Evolutionary conservation across 345 rosid species (phyloP), one percentile per base, ranked within the genome.

Genomic region (Populus euphratica): DNA sequence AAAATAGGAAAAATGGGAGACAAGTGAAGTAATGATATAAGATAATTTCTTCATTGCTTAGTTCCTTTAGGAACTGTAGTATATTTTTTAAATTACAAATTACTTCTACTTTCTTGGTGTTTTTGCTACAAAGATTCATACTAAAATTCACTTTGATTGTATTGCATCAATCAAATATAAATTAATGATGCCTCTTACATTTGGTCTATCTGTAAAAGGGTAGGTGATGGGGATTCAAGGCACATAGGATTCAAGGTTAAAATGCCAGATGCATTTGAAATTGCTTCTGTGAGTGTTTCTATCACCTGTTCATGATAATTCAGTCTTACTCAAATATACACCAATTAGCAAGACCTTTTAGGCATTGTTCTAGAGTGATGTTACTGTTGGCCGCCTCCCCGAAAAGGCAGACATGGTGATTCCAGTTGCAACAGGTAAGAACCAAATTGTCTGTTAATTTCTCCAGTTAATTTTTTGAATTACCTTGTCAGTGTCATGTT

Each of bases 371-470:
- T 39, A 95, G 99, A 85, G 76, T 38, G 86, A 81, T 47, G 91
- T 93, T 52, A 92, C 91, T 1, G 86, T 93, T 27, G 97, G 99
- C 21, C 92, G 97, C 52, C 82, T 93, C 69, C 87, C 91, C 1
- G 96, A 91, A 23, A 90, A 88, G 77, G 99, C 97, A 85, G 92
- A 93, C 80, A 70, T 93, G 79, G 97, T 95, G 74, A 93, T 95
- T 79, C 97, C 94, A 74, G 97, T 95, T 69, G 97, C 94, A 75
- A 92, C 98, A 35, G 97, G 98, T 94, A 38, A 7, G 10, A 25
- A 20, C 3, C 62, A 54, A 54, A 21, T 25, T 63, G 18, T 54
- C 21, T 50, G 52, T 67, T 21, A 50, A n/a, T 56, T 66, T 33
- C 69, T 33, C 14, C n/a, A 17, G 41, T 12, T 20, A 13, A 29